Conservation (phyloP, 495 filamentous ascomycete species). For the Xylaria grammica region DNA sequence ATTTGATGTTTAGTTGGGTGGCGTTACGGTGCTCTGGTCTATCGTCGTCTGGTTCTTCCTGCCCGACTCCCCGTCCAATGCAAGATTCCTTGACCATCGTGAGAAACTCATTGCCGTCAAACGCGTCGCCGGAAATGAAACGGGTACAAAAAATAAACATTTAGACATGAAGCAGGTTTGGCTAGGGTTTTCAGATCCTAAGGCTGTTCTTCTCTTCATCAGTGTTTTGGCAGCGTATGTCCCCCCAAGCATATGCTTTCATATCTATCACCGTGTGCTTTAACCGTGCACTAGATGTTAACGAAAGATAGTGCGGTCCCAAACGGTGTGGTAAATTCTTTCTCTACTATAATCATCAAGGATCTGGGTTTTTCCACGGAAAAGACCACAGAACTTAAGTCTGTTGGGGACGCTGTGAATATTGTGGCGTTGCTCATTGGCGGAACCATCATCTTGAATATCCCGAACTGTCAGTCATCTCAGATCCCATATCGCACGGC, state of each 20-base stretch:
- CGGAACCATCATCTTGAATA: conserved; percentile 24
- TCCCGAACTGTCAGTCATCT: conserved; percentile 20
- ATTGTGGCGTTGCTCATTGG: conserved; percentile 28
- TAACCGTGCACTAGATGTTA: background rate
- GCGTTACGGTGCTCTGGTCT: conserved; percentile 53
- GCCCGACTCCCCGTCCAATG: conserved; percentile 58
- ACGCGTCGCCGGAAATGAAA: conserved; percentile 56
- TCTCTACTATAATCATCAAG: conserved; percentile 34
- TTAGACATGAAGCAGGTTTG: conserved; percentile 32
- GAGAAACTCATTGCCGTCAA: conserved; percentile 56
- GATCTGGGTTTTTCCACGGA: conserved; percentile 29
- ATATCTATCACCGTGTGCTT: background rate
- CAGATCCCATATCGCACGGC: background rate
- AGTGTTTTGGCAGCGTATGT: conserved; percentile 17
- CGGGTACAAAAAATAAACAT: conserved; percentile 61
- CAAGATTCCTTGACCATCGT: conserved; percentile 49
- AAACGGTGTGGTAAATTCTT: conserved; percentile 32
- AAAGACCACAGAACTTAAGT: conserved; percentile 31
- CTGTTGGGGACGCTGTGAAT: conserved; percentile 31
- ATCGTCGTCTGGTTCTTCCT: conserved; percentile 58
- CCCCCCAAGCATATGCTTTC: background rate
- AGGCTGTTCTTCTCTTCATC: conserved; percentile 18
- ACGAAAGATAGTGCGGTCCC: conserved; percentile 2
- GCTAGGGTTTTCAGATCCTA: conserved; percentile 16
- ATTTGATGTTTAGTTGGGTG: conserved; percentile 35